A percentile compares a stretch with the other conserved stretches of the same genome.
Evolutionary conservation across 2,329 filamentous ascomycete species (phyloP).

Genomic region (Xylariaceae sp.): DNA sequence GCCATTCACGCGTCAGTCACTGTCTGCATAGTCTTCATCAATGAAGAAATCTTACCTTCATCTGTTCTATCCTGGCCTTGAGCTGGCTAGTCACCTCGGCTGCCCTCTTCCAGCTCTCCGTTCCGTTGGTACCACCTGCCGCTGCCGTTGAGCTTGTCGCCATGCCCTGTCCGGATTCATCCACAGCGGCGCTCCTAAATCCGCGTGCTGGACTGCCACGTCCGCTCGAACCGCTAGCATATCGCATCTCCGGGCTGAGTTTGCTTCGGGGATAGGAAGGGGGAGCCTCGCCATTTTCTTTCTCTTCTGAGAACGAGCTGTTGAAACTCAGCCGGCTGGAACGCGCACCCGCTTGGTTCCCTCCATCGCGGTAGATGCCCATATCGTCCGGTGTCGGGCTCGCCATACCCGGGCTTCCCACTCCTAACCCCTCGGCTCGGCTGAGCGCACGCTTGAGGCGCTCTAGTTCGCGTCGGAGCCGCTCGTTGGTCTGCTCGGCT

Average conservation of each 20-base stretch:
- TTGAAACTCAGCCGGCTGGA: constrained; percentile 58
- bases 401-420: constrained; percentile 40
- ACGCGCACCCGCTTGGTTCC: constrained; percentile 33
- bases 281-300: constrained; percentile 61
- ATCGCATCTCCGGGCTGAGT: constrained; percentile 51
- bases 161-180: constrained; percentile 21
- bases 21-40: no score
- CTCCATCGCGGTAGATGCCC: constrained; percentile 55
- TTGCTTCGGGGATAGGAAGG: constrained; percentile 45
- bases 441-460: constrained; percentile 83
- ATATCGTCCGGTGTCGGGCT: constrained; percentile 57
- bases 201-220: constrained; percentile 57
- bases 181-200: constrained; percentile 39
- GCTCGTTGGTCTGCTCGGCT: constrained; percentile 80
- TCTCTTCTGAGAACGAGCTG: constrained; percentile 69
- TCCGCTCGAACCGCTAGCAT: constrained; percentile 52
- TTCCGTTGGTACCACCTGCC: constrained; percentile 44
- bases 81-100: constrained; percentile 97
- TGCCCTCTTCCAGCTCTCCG: constrained; percentile 94
- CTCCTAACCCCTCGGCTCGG: constrained; percentile 51
- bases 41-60: constrained; percentile 61
- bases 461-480: constrained; percentile 83
- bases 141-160: constrained; percentile 20
- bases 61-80: constrained; percentile 96
- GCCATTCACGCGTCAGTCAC: neutral